These are phyloP conservation scores for Aquilaria yunnanensis DNA, from an alignment of 345 rosid species.

Conservation along the genomic window DNA sequence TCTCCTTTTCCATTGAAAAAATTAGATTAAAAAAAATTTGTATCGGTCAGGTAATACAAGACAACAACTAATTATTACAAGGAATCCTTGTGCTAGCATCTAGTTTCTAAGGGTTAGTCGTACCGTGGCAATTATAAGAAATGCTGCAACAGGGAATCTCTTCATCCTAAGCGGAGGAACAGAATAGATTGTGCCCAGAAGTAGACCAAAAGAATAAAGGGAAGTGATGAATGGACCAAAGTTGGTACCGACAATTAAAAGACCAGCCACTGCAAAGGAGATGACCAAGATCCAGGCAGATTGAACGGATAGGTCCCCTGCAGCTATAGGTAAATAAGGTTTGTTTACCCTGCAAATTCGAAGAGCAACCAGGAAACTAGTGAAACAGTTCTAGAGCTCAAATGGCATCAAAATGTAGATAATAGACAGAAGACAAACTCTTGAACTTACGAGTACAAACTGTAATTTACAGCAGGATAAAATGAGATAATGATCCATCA, in stretches of 20 bases:
- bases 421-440: slow-evolving; percentile 1
- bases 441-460: background rate
- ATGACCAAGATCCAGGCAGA: slow-evolving; percentile 88
- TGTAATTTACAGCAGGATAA: too few species aligned
- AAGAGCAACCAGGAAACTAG: slow-evolving; percentile 9
- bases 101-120: too few species aligned
- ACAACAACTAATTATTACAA: too few species aligned
- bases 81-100: too few species aligned
- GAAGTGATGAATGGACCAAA: slow-evolving; percentile 81
- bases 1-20: too few species aligned
- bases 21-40: too few species aligned
- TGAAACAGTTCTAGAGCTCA: slow-evolving; percentile 1
- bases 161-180: slow-evolving; percentile 97
- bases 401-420: slow-evolving; percentile 1
- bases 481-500: too few species aligned
- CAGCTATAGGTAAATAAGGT: slow-evolving; percentile 96
- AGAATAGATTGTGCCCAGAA: slow-evolving; percentile 92
- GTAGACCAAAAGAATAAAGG: slow-evolving; percentile 78
- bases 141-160: slow-evolving; percentile 84
- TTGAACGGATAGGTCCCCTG: slow-evolving; percentile 93
- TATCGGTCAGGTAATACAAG: too few species aligned
- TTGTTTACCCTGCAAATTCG: slow-evolving; percentile 82
- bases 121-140: slow-evolving; percentile 92
- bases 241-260: slow-evolving; percentile 60
- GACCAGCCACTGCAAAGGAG: slow-evolving; percentile 70